These are phyloP conservation scores for Malassezia vespertilionis DNA, from an alignment of 1,284 basidiomycete species.

Conservation along the genomic window DNA sequence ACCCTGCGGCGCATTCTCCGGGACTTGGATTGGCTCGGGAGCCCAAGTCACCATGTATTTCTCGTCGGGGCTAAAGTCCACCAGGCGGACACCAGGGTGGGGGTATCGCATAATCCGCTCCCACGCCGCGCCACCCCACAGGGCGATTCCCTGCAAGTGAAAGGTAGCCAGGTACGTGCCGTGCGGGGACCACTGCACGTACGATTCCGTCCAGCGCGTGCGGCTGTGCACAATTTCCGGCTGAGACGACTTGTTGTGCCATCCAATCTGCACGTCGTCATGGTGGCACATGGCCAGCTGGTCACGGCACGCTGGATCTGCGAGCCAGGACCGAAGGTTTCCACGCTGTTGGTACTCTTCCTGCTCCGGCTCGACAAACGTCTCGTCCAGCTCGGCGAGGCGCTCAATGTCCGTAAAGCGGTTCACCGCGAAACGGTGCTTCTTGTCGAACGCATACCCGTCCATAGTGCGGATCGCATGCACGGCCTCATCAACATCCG, in stretches of 20 bases:
- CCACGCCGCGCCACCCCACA: constrained; percentile 89
- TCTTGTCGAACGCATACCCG: constrained; percentile 79
- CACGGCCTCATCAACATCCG: constrained; percentile 66
- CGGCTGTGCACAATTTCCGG: constrained; percentile 62
- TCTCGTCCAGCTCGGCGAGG: constrained; percentile 68
- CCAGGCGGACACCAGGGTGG: constrained; percentile 85
- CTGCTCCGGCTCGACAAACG: constrained; percentile 65
- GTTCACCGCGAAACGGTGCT: constrained; percentile 80
- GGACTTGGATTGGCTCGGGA: constrained; percentile 79
- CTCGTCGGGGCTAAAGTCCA: constrained; percentile 97
- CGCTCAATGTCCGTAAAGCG: constrained; percentile 85
- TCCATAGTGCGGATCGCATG: constrained; percentile 70
- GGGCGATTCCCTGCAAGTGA: constrained; percentile 85
- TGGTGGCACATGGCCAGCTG: constrained; percentile 90
- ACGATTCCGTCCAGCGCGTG: constrained; percentile 91
- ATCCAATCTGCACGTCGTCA: constrained; percentile 79
- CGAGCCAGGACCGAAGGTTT: constrained; percentile 88
- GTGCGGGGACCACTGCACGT: constrained; percentile 91
- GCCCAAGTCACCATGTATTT: constrained; percentile 97
- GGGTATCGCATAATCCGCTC: constrained; percentile 77
- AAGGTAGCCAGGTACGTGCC: constrained; percentile 89
- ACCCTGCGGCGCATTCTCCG: constrained; percentile 59
- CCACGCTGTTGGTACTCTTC: constrained; percentile 83
- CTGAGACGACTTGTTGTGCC: constrained; percentile 83
- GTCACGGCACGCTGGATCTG: constrained; percentile 81